Evolutionary conservation across 352 stramenopile genomes (phyloP), one percentile per base, ranked within the genome.

Genomic region (Globisporangium cystogenes): DNA sequence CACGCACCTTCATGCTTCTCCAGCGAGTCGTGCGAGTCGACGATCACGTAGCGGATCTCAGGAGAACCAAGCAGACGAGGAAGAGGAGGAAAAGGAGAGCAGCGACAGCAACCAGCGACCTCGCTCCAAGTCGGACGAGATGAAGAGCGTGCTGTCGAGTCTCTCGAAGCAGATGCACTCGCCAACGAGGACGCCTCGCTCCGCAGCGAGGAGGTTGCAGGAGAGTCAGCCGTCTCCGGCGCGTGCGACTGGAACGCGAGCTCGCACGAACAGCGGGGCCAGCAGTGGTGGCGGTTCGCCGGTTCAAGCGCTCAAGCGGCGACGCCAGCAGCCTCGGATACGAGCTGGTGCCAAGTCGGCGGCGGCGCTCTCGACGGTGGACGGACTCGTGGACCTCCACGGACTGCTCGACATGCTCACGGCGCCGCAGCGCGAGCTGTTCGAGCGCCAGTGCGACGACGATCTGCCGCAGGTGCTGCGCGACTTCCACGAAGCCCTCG

Each of bases 401-500:
- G 67, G 59, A 16, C 64, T 91, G 7, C 60, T 91, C 41, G 55
- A 70, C 3, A 70, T 62, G 12, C 71, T 92, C 31, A 83, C 78
- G 5, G 60, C 29, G 3, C 46, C 68, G 18, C 67, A 95, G 50
- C 74, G 79, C 21, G 63, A 90, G 26, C 18, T 71, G 35, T 77
- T 90, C 20, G 55, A 76, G n/a, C 59, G 61, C n/a, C 65, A 72
- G 24, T 85, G 70, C 43, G 57, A 69, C 5, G 82, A 90, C 10
- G 79, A 93, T 43, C 53, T 90, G 37, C 54, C 49, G 16, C 49
- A 57, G 2, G 67, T 93, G 24, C 64, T 93, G 37, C 67, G 72
- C 23, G 62, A 87, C 51, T 90, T 93, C 45, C 82, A 93, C 51
- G 76, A 88, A 27, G 75, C 77, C 3, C 60, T 93, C 18, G 74